These are phyloP conservation scores for Annona cherimola DNA, from an alignment of 164 flowering plant genomes.

Conservation along the genomic window DNA sequence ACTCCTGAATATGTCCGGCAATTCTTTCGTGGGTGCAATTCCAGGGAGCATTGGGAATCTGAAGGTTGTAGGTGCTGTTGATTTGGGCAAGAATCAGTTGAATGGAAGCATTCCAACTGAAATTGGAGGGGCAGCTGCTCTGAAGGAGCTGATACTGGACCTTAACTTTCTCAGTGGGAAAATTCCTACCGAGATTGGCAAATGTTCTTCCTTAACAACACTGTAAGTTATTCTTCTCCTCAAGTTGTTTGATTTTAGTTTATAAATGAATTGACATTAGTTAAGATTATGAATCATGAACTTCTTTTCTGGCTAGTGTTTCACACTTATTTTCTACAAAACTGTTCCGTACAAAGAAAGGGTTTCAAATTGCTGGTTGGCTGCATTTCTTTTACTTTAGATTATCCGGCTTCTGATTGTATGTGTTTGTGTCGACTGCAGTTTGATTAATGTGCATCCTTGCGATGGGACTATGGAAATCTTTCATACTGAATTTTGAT, in stretches of 20 bases:
- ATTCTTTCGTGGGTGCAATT: conserved; percentile 53
- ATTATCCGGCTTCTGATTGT: not conserved
- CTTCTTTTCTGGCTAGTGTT: not conserved
- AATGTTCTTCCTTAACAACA: conserved; percentile 49
- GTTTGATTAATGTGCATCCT: not conserved
- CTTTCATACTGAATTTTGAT: not conserved
- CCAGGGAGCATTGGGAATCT: conserved; percentile 63
- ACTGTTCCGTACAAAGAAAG: not conserved
- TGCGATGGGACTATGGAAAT: not conserved
- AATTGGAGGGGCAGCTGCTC: conserved; percentile 55
- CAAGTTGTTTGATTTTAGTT: conserved; percentile 1
- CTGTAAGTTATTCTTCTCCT: conserved; percentile 47
- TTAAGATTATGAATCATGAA: not conserved
- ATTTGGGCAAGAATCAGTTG: conserved; percentile 63
- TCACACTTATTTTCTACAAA: not conserved
- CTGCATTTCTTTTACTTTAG: not conserved
- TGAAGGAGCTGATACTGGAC: conserved; percentile 60
- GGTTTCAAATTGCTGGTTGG: not conserved
- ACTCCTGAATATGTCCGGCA: conserved; percentile 57
- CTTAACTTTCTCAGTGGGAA: conserved; percentile 45
- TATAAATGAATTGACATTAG: not conserved
- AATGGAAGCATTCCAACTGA: conserved; percentile 71
- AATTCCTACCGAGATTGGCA: conserved; percentile 54
- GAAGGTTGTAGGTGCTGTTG: conserved; percentile 49
- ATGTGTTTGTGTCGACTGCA: not conserved